Conservation (phyloP, 306 rosid genomes). For the Canavalia ensiformis region DNA sequence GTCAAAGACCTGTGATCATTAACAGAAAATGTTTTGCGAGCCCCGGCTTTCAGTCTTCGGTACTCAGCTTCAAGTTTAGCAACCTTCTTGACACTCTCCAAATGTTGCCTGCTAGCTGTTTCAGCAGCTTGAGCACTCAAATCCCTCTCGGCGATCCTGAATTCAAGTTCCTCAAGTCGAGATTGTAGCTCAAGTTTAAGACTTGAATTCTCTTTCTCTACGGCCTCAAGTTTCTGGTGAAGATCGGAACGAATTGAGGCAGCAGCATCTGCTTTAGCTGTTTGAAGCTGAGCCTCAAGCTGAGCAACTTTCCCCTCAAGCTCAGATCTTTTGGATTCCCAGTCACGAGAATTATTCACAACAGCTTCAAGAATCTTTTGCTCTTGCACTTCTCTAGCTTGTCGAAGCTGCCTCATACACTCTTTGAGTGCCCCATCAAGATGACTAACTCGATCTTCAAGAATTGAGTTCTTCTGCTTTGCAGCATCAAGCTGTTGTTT, state of each 20-base stretch:
- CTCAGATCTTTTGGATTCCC: slow-evolving; percentile 65
- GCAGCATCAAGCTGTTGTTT: slow-evolving; percentile 73
- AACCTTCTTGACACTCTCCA: slow-evolving; percentile 72
- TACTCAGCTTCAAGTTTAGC: slow-evolving; percentile 86
- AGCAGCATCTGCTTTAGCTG: slow-evolving; percentile 66
- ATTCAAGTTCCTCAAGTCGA: slow-evolving; percentile 66
- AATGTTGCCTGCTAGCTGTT: slow-evolving; percentile 78
- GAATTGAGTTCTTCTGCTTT: slow-evolving; percentile 66
- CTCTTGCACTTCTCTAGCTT: slow-evolving; percentile 80
- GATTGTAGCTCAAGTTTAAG: slow-evolving; percentile 70
- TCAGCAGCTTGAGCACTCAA: slow-evolving; percentile 83
- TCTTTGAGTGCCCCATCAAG: slow-evolving; percentile 90
- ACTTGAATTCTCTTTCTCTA: slow-evolving; percentile 63
- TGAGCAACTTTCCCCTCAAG: slow-evolving; percentile 66
- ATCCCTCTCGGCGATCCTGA: slow-evolving; percentile 70
- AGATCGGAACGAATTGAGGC: slow-evolving; percentile 56
- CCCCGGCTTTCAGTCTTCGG: slow-evolving; percentile 64
- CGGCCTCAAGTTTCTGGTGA: slow-evolving; percentile 57
- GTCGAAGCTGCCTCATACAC: slow-evolving; percentile 84
- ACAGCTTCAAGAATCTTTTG: slow-evolving; percentile 62
- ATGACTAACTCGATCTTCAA: slow-evolving; percentile 81
- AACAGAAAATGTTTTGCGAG: slow-evolving; percentile 56
- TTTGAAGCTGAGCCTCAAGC: slow-evolving; percentile 67
- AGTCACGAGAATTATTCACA: slow-evolving; percentile 60
- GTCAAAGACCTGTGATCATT: slow-evolving; percentile 57